Percentiles rank a stretch among this genome's conserved stretches.
phyloP scores from a whole-genome alignment of 164 flowering plant species.

The Paratinospora sagittata region DNA sequence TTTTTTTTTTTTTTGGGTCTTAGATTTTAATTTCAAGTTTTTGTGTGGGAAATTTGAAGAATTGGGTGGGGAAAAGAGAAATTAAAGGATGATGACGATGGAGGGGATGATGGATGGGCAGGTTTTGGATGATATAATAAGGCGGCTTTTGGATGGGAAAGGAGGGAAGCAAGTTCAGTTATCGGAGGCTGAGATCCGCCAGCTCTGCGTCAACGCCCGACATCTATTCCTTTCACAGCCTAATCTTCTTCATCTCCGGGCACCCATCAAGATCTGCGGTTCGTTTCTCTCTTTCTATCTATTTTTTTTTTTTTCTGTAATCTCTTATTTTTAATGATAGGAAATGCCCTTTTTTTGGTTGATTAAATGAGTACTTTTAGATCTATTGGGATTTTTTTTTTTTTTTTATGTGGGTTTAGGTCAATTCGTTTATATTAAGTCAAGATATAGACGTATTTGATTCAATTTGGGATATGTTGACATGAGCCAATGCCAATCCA shows the following conservation, averaged over 20 bases:
- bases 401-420: background rate
- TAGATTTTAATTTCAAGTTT: background rate
- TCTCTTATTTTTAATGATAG: background rate
- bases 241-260: slow-evolving; percentile 49
- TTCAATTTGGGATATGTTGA: background rate
- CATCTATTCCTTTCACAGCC: slow-evolving; percentile 73
- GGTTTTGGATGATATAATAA: slow-evolving; percentile 70
- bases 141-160: slow-evolving; percentile 70
- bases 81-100: slow-evolving; percentile 62
- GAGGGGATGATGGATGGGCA: slow-evolving; percentile 74
- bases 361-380: background rate
- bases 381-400: background rate
- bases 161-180: slow-evolving; percentile 80
- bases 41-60: background rate
- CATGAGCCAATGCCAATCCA: background rate
- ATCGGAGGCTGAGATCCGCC: slow-evolving; percentile 79
- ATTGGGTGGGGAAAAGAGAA: too few relatives aligned
- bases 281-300: slow-evolving; percentile 4
- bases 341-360: background rate
- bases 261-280: slow-evolving; percentile 63
- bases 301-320: background rate
- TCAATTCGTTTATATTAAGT: too few relatives aligned
- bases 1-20: background rate
- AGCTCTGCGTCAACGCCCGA: slow-evolving; percentile 77
- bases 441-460: background rate